A percentile compares a stretch with the other conserved stretches of the same genome.
These are phyloP conservation scores for Arthrobotrys pseudoclavata DNA, from an alignment of 2,329 filamentous ascomycete genomes.

Conservation along the genomic window DNA sequence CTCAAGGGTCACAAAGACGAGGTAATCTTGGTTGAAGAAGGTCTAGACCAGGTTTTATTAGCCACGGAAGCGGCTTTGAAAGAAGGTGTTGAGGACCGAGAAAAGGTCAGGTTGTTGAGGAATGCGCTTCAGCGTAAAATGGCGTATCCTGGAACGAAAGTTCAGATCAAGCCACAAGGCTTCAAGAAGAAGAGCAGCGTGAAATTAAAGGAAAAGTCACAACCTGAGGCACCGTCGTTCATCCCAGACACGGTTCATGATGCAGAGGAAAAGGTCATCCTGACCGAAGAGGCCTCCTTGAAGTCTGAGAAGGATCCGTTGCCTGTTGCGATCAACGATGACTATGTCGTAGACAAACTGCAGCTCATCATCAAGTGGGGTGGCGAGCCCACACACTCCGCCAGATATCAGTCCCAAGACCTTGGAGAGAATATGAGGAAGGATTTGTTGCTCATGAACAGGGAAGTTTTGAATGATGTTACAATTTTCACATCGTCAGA, in stretches of 20 bases:
- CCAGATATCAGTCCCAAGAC: slow-evolving; percentile 94
- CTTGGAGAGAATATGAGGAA: slow-evolving; percentile 96
- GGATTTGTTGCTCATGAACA: slow-evolving; percentile 91
- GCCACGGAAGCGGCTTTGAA: slow-evolving; percentile 85
- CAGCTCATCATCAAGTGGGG: slow-evolving; percentile 99
- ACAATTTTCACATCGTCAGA: slow-evolving; percentile 97
- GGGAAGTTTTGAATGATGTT: slow-evolving; percentile 90
- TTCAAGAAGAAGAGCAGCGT: slow-evolving; percentile 81
- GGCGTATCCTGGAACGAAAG: slow-evolving; percentile 93
- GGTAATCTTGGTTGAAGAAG: slow-evolving; percentile 90
- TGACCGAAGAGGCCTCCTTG: slow-evolving; percentile 71
- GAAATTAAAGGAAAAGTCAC: slow-evolving; percentile 67
- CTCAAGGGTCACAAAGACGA: slow-evolving; percentile 97
- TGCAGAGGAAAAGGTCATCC: slow-evolving; percentile 65
- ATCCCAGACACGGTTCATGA: slow-evolving; percentile 57
- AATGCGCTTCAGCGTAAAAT: slow-evolving; percentile 94
- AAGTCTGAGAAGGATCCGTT: slow-evolving; percentile 41
- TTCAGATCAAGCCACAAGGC: slow-evolving; percentile 99
- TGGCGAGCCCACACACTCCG: slow-evolving; percentile 96
- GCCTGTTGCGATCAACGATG: slow-evolving; percentile 86
- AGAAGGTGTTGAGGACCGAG: slow-evolving; percentile 83
- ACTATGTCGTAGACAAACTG: slow-evolving; percentile 91
- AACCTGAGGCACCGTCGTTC: slow-evolving; percentile 62
- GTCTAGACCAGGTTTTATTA: slow-evolving; percentile 86
- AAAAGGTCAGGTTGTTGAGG: slow-evolving; percentile 86